These are phyloP conservation scores for Talaromyces sp. DNA, from an alignment of 2,329 filamentous ascomycete genomes.

Conservation along the genomic window DNA sequence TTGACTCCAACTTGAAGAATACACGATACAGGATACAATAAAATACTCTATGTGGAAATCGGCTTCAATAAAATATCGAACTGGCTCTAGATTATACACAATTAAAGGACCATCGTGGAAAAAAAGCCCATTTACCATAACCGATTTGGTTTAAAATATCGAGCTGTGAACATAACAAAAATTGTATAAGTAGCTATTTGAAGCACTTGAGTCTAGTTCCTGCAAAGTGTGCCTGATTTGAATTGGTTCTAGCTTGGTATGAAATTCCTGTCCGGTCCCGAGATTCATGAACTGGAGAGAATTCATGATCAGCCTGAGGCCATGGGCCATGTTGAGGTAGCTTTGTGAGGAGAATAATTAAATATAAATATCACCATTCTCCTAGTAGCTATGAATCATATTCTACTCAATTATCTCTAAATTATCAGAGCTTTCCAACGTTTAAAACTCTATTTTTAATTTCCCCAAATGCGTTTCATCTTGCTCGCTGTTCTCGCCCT, in stretches of 20 bases:
- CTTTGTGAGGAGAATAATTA: background rate
- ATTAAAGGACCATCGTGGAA: too few relatives aligned
- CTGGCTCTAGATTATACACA: too few relatives aligned
- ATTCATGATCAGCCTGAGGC: background rate
- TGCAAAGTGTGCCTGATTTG: background rate
- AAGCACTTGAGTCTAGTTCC: too few relatives aligned
- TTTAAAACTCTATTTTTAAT: background rate
- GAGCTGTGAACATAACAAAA: too few relatives aligned
- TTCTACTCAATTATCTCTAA: background rate
- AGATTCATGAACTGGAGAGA: too few relatives aligned
- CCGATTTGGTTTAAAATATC: too few relatives aligned
- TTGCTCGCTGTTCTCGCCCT: conserved; percentile 1
- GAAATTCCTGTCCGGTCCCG: background rate
- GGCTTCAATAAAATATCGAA: too few relatives aligned
- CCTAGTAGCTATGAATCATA: background rate
- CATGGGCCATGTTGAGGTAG: background rate
- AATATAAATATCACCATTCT: background rate
- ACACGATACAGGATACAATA: too few relatives aligned
- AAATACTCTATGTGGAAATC: too few relatives aligned
- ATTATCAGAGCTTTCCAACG: background rate
- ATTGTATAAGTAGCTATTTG: too few relatives aligned
- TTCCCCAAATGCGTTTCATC: conserved; percentile 1
- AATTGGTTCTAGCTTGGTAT: background rate
- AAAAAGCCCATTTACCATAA: too few relatives aligned
- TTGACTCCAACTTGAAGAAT: too few relatives aligned